These are phyloP conservation scores for Metschnikowia dekortorum DNA, from an alignment of 805 yeast genomes.

Conservation along the genomic window DNA sequence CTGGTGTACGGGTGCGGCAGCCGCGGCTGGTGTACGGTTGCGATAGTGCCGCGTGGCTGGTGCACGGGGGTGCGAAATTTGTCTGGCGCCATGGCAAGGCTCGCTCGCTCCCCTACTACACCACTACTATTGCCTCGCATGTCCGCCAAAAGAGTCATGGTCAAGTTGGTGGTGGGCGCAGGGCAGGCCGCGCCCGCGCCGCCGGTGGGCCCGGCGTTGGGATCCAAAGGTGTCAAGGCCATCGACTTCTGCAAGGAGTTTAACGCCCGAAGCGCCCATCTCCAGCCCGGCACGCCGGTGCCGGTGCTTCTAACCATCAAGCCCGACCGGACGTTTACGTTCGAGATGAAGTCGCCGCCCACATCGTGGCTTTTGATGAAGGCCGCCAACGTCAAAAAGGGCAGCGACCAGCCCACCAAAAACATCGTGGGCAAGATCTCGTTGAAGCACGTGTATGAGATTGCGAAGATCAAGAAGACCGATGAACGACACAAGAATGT, in stretches of 20 bases:
- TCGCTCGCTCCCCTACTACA: background rate
- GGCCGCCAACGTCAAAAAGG: slow-evolving; percentile 78
- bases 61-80: no score
- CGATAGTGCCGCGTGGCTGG: background rate
- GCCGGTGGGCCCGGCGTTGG: slow-evolving; percentile 98
- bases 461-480: slow-evolving; percentile 87
- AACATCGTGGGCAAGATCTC: slow-evolving; percentile 60
- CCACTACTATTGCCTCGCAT: slow-evolving; percentile 5
- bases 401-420: slow-evolving; percentile 62
- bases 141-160: slow-evolving; percentile 58
- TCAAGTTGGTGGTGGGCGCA: slow-evolving; percentile 90
- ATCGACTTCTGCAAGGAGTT: slow-evolving; percentile 98
- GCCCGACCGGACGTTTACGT: slow-evolving; percentile 88
- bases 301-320: slow-evolving; percentile 81
- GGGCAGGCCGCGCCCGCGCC: slow-evolving; percentile 99
- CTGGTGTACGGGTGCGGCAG: slow-evolving; percentile 1
- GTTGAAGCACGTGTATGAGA: slow-evolving; percentile 88
- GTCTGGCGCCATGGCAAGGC: no score
- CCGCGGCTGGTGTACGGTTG: slow-evolving; percentile 3
- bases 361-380: slow-evolving; percentile 81
- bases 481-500: slow-evolving; percentile 73
- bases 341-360: slow-evolving; percentile 87
- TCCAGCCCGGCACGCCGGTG: slow-evolving; percentile 80
- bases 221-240: slow-evolving; percentile 98
- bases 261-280: slow-evolving; percentile 92